These are phyloP conservation scores for Gynostemma pentaphyllum DNA, from an alignment of 306 rosid species.

Conservation along the genomic window DNA sequence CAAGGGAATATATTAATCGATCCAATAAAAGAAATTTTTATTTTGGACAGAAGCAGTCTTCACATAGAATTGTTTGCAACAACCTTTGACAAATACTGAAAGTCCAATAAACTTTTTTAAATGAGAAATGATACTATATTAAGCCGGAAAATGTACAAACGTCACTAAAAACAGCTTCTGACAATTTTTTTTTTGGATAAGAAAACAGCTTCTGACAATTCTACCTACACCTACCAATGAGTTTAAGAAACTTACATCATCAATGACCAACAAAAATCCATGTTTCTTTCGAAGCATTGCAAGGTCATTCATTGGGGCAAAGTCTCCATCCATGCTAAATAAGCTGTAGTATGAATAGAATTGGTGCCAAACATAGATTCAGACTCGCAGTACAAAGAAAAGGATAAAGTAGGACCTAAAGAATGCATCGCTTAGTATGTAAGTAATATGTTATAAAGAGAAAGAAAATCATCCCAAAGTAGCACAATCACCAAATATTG, in stretches of 20 bases:
- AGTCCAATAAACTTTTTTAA: too few relatives aligned
- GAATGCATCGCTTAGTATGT: not conserved
- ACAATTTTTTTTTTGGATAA: too few relatives aligned
- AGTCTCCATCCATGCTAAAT: conserved; percentile 99
- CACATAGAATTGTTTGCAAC: too few relatives aligned
- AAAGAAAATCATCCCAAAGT: not conserved
- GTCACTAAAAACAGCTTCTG: too few relatives aligned
- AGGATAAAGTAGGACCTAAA: not conserved
- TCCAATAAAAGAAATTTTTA: too few relatives aligned
- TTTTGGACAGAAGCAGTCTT: too few relatives aligned
- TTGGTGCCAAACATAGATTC: conserved; percentile 4
- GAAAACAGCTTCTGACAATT: conserved; percentile 3
- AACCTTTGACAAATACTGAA: too few relatives aligned
- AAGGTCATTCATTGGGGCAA: conserved; percentile 72
- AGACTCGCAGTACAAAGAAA: not conserved
- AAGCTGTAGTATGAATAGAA: conserved; percentile 40
- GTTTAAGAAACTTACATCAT: conserved; percentile 56
- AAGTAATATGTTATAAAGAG: not conserved
- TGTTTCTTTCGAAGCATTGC: conserved; percentile 65
- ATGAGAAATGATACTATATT: too few relatives aligned
- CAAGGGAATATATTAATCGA: too few relatives aligned
- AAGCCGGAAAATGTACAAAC: too few relatives aligned
- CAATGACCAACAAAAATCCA: conserved; percentile 70
- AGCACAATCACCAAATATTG: not conserved
- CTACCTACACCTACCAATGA: conserved; percentile 12